Conservation (phyloP, 192 early-diverging fungal genomes). For the Kappamyces sp. region DNA sequence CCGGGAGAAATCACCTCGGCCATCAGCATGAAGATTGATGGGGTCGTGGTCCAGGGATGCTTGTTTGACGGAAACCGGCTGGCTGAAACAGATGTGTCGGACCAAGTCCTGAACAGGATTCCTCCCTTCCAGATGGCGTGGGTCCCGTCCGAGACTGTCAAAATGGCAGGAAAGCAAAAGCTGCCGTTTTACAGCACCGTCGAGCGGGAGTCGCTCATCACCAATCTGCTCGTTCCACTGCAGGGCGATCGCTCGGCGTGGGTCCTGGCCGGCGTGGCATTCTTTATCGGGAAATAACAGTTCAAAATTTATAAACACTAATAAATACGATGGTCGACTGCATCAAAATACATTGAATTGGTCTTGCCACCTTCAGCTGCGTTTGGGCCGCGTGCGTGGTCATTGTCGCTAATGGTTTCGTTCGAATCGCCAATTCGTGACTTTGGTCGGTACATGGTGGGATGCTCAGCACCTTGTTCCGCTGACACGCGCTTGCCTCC, state of each 20-base stretch:
- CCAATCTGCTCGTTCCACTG: conserved; percentile 31
- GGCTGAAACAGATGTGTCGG: conserved; percentile 30
- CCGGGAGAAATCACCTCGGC: conserved; percentile 8
- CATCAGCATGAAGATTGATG: conserved; percentile 29
- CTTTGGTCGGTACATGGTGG: too few species aligned
- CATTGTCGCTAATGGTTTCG: too few species aligned
- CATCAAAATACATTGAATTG: too few species aligned
- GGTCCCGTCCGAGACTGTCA: conserved; percentile 32
- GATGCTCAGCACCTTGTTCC: too few species aligned
- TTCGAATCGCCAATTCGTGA: too few species aligned
- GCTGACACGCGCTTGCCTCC: too few species aligned
- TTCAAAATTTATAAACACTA: too few species aligned
- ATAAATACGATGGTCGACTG: too few species aligned
- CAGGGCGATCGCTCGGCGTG: conserved; percentile 27
- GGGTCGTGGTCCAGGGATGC: conserved; percentile 44
- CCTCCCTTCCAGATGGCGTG: conserved; percentile 41
- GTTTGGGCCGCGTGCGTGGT: too few species aligned
- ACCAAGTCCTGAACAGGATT: conserved; percentile 33
- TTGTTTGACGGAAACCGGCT: conserved; percentile 38
- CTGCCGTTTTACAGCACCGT: conserved; percentile 38
- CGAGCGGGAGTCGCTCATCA: conserved; percentile 33
- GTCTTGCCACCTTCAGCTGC: too few species aligned
- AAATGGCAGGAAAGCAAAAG: conserved; percentile 14
- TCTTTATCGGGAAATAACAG: conserved; percentile 29
- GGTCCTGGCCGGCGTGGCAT: conserved; percentile 43